Percentiles rank a stretch among this genome's conserved stretches.
phyloP scores from a whole-genome alignment of 306 rosid species.

The Cicer pinnatifidum region DNA sequence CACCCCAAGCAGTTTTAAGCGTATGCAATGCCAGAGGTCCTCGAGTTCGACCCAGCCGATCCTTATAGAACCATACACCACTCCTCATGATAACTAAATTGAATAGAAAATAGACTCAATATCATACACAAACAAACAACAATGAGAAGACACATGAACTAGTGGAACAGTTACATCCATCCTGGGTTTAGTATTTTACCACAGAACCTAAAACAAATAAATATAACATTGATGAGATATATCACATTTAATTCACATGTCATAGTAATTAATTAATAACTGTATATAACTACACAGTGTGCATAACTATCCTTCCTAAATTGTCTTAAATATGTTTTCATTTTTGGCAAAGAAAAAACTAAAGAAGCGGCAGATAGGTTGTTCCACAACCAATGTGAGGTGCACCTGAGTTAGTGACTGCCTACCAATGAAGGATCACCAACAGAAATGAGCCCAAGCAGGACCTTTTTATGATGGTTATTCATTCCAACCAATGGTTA shows the following conservation, averaged over 20 bases:
- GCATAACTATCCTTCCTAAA: background rate
- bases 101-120: constrained; percentile 23
- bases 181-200: constrained; percentile 4
- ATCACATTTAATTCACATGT: constrained; percentile 1
- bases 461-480: constrained; percentile 18
- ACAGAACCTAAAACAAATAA: constrained; percentile 33
- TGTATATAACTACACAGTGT: background rate
- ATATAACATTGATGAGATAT: constrained; percentile 1
- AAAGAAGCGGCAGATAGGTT: constrained; percentile 3
- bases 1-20: constrained; percentile 93
- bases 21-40: constrained; percentile 78
- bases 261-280: background rate
- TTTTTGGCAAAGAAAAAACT: constrained; percentile 11
- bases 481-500: constrained; percentile 29
- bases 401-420: background rate
- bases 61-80: constrained; percentile 86
- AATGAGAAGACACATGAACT: constrained; percentile 28
- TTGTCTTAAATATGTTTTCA: background rate
- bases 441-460: constrained; percentile 16
- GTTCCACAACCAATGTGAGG: background rate
- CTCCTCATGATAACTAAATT: constrained; percentile 81
- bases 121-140: constrained; percentile 39
- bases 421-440: constrained; percentile 11
- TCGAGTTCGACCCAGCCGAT: constrained; percentile 85
- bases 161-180: constrained; percentile 4